A percentile compares a stretch with the other conserved stretches of the same genome.
Evolutionary conservation across 2,329 filamentous ascomycete genomes (phyloP).

Genomic region (Aspergillus ruber): DNA sequence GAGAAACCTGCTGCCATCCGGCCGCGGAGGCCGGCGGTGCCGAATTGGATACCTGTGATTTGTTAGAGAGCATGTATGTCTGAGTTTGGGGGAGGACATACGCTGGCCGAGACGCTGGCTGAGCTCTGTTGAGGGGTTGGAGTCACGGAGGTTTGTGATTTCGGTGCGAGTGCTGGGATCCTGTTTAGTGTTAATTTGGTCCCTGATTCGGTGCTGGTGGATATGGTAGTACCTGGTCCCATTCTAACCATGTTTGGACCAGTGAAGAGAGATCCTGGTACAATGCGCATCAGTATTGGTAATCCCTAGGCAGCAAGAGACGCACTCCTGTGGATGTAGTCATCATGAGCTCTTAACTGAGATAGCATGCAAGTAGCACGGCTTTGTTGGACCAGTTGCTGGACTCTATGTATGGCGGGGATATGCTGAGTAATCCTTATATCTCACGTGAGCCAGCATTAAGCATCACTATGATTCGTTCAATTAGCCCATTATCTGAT

Average conservation of each 20-base stretch:
- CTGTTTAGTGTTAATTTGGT: conserved; percentile 17
- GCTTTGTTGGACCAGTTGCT: too few species aligned
- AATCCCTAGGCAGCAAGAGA: not conserved
- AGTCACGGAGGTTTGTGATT: conserved; percentile 46
- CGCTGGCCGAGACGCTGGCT: conserved; percentile 48
- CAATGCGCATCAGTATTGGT: not conserved
- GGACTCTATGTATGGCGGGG: too few species aligned
- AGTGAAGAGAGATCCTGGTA: conserved; percentile 33
- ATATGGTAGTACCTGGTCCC: conserved; percentile 41
- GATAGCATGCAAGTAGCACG: too few species aligned
- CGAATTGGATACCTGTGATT: conserved; percentile 50
- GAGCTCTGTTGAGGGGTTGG: conserved; percentile 43
- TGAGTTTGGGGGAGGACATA: conserved; percentile 15
- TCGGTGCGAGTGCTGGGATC: conserved; percentile 49
- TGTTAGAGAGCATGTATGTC: not conserved
- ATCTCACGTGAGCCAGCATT: too few species aligned
- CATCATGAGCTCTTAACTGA: too few species aligned
- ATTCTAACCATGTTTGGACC: conserved; percentile 52
- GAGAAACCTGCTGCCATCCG: conserved; percentile 61
- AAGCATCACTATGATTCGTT: too few species aligned
- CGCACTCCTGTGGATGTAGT: not conserved
- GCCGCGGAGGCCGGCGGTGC: conserved; percentile 57
- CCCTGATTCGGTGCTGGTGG: not conserved
- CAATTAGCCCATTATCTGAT: too few species aligned
- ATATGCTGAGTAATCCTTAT: too few species aligned